These are phyloP conservation scores for Endoconidiophora polonica DNA, from an alignment of 2,329 filamentous ascomycete species.

Conservation along the genomic window DNA sequence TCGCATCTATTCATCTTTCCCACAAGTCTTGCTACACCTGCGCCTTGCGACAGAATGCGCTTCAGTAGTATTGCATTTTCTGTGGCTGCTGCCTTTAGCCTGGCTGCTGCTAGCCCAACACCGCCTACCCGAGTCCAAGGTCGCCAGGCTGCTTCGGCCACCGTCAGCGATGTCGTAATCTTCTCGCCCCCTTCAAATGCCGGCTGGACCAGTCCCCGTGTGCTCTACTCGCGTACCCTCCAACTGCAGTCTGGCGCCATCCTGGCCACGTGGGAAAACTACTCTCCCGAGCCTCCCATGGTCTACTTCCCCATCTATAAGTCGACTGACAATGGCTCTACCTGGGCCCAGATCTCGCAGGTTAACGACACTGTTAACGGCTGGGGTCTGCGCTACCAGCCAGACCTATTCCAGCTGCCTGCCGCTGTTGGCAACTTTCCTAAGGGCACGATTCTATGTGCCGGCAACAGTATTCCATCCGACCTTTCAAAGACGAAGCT, in stretches of 20 bases:
- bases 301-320: conserved; percentile 38
- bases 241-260: conserved; percentile 30
- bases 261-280: conserved; percentile 39
- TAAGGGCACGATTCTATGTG: conserved; percentile 45
- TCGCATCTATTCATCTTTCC: too few species aligned
- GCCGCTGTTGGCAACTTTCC: conserved; percentile 38
- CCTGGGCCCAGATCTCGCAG: conserved; percentile 46
- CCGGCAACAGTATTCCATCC: conserved; percentile 42
- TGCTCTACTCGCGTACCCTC: conserved; percentile 28
- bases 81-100: too few species aligned
- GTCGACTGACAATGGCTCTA: conserved; percentile 36
- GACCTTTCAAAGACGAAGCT: conserved; percentile 48
- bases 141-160: not conserved
- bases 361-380: conserved; percentile 47
- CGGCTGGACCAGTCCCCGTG: conserved; percentile 27
- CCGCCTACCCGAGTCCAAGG: too few species aligned
- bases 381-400: conserved; percentile 53
- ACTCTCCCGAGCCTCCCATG: conserved; percentile 36
- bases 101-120: too few species aligned
- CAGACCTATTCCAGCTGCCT: conserved; percentile 48
- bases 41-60: too few species aligned
- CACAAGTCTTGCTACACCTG: too few species aligned
- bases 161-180: conserved; percentile 20
- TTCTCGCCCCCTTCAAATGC: conserved; percentile 24
- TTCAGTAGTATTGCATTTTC: too few species aligned